Conservation (phyloP, 441 rosid genomes). For the Erodium moschatum region DNA sequence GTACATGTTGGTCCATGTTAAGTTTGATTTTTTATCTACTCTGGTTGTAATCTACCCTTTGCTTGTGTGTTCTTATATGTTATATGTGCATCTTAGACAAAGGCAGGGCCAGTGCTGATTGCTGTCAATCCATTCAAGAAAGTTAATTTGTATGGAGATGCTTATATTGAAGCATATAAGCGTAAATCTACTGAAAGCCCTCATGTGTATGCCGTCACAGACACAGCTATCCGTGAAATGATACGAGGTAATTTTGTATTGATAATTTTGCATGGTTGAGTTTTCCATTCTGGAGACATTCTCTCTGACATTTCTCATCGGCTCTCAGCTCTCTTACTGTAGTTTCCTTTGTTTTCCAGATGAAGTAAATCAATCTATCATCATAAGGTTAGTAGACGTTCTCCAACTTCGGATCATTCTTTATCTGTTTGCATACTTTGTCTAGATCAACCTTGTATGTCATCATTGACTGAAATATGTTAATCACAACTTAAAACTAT, state of each 20-base stretch:
- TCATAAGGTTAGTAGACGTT: constrained; percentile 68
- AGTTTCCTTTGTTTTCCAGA: constrained; percentile 45
- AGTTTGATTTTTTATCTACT: constrained; percentile 15
- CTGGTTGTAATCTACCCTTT: constrained; percentile 11
- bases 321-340: constrained; percentile 22
- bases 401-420: constrained; percentile 4
- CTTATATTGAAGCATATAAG: constrained; percentile 74
- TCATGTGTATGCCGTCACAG: constrained; percentile 93
- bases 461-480: background rate
- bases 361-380: constrained; percentile 98
- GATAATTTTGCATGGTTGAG: constrained; percentile 14
- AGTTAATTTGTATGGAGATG: constrained; percentile 75
- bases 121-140: constrained; percentile 93
- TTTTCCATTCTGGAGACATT: constrained; percentile 9
- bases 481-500: background rate
- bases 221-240: constrained; percentile 96
- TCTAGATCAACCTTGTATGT: background rate
- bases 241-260: constrained; percentile 53
- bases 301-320: constrained; percentile 4
- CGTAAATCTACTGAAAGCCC: constrained; percentile 67
- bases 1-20: constrained; percentile 27
- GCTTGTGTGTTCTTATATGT: constrained; percentile 18
- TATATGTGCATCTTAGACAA: constrained; percentile 48
- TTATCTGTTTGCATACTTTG: background rate
- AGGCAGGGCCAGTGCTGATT: constrained; percentile 96